Base-by-base conservation (phyloP, 805 yeast species). In the Saccharomycopsis fibuligera region DNA sequence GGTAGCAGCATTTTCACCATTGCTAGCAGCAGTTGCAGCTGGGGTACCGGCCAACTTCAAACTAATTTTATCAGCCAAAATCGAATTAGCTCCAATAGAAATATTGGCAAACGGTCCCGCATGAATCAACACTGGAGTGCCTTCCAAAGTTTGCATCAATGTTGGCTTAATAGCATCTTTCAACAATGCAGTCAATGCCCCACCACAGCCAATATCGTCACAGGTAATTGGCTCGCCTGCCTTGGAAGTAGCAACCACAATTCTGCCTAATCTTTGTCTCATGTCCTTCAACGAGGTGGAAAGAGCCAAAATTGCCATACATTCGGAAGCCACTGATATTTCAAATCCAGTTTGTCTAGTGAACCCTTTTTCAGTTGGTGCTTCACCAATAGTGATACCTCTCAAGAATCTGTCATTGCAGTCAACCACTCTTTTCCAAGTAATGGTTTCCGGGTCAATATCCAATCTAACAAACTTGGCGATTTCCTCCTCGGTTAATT, bases 101-200 rank as follows among this genome's bases (percentile, higher is more conserved):
- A 85, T 85, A 65, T 85, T 85, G 60, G 95, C 95, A 62, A 85
- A 85, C 53, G 95, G 95, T 55, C 95, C 95, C 43, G 93, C 93
- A 63, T 85, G 95, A 44, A 85, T 87, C 59, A 85, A 77, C 17
- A 85, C 95, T 23, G 95, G 95, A 22, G 93, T 83, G 57, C 93
- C 93, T 68, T 85, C 95, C 61, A 85, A 74, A 31, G 93, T 83
- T 71, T 85, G 95, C 95, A 85, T 85, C 62, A 85, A 70, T 60
- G 85, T 85, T 55, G 95, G 95, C 63, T 85, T 85, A 57, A 85
- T 77, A 16, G 91, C 88, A 64, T 85, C 95, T 64, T 83, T 84
- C 60, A 85, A 70, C 58, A 85, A 68, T 2, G 91, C 93, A 51
- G 91, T 81, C 64, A 85, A 75, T 24, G 95, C 91, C 63, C 95